Evolutionary conservation across 2,329 filamentous ascomycete genomes (phyloP).

Genomic region (Fusarium sp.): DNA sequence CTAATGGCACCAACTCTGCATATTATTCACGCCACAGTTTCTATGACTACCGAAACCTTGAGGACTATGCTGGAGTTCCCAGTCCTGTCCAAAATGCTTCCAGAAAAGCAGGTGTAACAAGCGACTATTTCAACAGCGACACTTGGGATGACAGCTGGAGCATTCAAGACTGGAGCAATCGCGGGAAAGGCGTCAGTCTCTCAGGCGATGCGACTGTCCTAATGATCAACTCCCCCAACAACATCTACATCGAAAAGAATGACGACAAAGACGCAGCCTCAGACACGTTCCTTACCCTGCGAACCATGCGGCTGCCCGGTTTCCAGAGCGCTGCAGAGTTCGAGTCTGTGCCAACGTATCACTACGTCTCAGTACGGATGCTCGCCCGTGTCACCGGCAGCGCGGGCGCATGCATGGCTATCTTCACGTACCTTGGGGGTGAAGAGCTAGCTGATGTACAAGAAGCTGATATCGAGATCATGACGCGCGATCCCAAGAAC

Average conservation of each 20-base stretch:
- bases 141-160: conserved; percentile 52
- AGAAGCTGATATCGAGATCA: conserved; percentile 64
- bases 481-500: conserved; percentile 56
- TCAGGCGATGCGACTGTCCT: conserved; percentile 44
- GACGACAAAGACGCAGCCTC: conserved; percentile 44
- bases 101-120: conserved; percentile 45
- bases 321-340: conserved; percentile 62
- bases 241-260: conserved; percentile 59
- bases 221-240: conserved; percentile 56
- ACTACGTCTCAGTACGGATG: conserved; percentile 56
- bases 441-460: conserved; percentile 53
- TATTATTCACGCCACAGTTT: conserved; percentile 60
- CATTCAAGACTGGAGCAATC: conserved; percentile 55
- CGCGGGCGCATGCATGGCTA: conserved; percentile 60
- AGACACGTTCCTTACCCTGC: conserved; percentile 58
- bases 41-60: conserved; percentile 60
- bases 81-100: conserved; percentile 43
- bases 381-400: conserved; percentile 59
- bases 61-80: conserved; percentile 52
- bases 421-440: conserved; percentile 61
- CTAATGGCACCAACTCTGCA: conserved; percentile 54
- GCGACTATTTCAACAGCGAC: conserved; percentile 51
- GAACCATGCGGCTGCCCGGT: conserved; percentile 54
- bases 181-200: conserved; percentile 43
- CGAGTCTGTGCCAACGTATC: conserved; percentile 48